phyloP scores from a whole-genome alignment of 345 rosid genomes.

The Cardamine occulta region DNA sequence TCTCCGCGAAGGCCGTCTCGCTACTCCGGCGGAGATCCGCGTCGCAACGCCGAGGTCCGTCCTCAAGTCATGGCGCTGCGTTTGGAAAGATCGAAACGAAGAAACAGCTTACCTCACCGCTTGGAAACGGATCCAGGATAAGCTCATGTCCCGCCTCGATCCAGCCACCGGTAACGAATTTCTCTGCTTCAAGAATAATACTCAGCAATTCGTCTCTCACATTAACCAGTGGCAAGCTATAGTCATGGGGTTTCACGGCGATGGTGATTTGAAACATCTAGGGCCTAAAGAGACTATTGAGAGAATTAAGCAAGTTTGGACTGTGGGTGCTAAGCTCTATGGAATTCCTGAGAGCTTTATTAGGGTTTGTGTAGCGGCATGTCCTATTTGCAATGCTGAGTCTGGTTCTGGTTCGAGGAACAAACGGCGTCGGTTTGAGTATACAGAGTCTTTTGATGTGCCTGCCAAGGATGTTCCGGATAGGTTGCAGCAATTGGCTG shows the following conservation, averaged over 20 bases:
- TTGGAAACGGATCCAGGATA: slow-evolving; percentile 98
- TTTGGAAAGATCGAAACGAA: slow-evolving; percentile 98
- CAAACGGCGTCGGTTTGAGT: slow-evolving; percentile 88
- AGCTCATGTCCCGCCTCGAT: slow-evolving; percentile 77
- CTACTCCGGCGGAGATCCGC: slow-evolving; percentile 91
- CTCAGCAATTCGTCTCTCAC: slow-evolving; percentile 90
- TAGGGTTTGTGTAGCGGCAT: slow-evolving; percentile 93
- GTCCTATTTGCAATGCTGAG: slow-evolving; percentile 73
- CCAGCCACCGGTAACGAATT: slow-evolving; percentile 72
- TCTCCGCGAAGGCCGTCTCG: slow-evolving; percentile 80
- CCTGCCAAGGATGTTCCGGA: slow-evolving; percentile 93
- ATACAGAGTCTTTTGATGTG: slow-evolving; percentile 92
- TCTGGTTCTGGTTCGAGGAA: slow-evolving; percentile 79
- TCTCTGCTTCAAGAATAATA: slow-evolving; percentile 89
- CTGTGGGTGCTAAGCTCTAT: slow-evolving; percentile 91
- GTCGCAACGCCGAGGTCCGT: slow-evolving; percentile 76
- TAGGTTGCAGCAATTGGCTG: slow-evolving; percentile 88
- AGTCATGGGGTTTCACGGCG: slow-evolving; percentile 89
- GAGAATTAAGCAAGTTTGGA: slow-evolving; percentile 93
- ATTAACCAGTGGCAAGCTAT: slow-evolving; percentile 93
- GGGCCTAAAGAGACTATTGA: slow-evolving; percentile 95
- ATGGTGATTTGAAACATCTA: slow-evolving; percentile 86
- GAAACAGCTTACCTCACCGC: slow-evolving; percentile 98
- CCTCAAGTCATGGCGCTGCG: slow-evolving; percentile 90
- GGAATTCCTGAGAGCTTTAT: slow-evolving; percentile 98